These are phyloP conservation scores for Musa troglodytarum DNA, from an alignment of 176 grass and related monocot species.

Conservation along the genomic window DNA sequence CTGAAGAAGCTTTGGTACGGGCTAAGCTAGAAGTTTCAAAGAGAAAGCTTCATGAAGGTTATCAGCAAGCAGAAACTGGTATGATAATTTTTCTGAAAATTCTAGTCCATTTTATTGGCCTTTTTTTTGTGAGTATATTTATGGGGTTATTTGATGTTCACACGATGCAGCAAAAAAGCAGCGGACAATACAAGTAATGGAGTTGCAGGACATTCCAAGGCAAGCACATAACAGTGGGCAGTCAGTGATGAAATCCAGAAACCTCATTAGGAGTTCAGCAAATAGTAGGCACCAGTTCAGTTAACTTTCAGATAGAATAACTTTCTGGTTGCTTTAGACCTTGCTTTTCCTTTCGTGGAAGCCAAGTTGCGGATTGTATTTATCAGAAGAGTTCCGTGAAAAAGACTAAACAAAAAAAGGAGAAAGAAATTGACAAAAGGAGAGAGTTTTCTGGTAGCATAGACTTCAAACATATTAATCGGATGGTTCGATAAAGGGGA, in stretches of 20 bases:
- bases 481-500: too few species aligned
- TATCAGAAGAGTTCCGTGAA: not conserved
- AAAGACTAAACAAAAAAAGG: not conserved
- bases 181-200: constrained; percentile 4
- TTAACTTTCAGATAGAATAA: not conserved
- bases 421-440: not conserved
- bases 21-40: constrained; percentile 40
- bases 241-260: not conserved
- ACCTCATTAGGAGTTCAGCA: not conserved
- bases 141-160: not conserved
- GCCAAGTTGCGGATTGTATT: not conserved
- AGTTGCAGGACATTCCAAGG: constrained; percentile 1
- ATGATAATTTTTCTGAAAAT: not conserved
- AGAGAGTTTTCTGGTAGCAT: too few species aligned
- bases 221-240: constrained; percentile 11
- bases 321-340: not conserved
- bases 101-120: not conserved
- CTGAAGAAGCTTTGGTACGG: not conserved
- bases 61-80: constrained; percentile 59
- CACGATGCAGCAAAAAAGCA: constrained; percentile 31
- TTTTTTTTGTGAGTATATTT: not conserved
- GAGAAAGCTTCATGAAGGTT: constrained; percentile 51
- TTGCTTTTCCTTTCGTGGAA: not conserved
- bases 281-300: not conserved
- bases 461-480: too few species aligned